Percentiles rank a stretch among this genome's conserved stretches.
phyloP scores from a whole-genome alignment of 2,329 filamentous ascomycete species.

The Paecilomyces formosus region DNA sequence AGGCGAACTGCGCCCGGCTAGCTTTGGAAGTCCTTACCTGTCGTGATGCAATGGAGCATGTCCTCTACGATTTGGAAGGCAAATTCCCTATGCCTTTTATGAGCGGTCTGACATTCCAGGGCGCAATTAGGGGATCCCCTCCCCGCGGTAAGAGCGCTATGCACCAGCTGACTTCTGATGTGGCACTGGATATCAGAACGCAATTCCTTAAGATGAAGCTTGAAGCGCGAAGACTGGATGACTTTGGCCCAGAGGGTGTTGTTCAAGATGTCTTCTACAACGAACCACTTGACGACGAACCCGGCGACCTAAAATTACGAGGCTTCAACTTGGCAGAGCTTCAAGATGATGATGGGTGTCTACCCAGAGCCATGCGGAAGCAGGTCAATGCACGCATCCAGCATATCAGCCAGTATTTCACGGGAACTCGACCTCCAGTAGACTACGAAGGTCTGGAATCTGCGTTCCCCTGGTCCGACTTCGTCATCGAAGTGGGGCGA shows the following conservation, averaged over 20 bases:
- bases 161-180: slow-evolving; percentile 35
- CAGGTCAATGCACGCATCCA: slow-evolving; percentile 30
- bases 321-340: slow-evolving; percentile 24
- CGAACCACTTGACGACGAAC: slow-evolving; percentile 10
- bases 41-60: slow-evolving; percentile 12
- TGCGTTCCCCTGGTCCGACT: slow-evolving; percentile 44
- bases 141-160: slow-evolving; percentile 32
- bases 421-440: slow-evolving; percentile 23
- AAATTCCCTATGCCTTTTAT: slow-evolving; percentile 29
- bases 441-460: slow-evolving; percentile 38
- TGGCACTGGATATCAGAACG: slow-evolving; percentile 49
- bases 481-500: slow-evolving; percentile 36
- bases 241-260: slow-evolving; percentile 33
- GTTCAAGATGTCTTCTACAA: slow-evolving; percentile 37
- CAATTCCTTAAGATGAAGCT: slow-evolving; percentile 45
- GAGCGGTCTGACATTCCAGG: slow-evolving; percentile 11
- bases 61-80: slow-evolving; percentile 24
- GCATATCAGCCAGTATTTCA: slow-evolving; percentile 29
- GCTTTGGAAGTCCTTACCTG: slow-evolving; percentile 32
- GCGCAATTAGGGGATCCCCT: background rate
- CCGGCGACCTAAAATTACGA: slow-evolving; percentile 12
- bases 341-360: slow-evolving; percentile 27
- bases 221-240: slow-evolving; percentile 20
- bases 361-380: slow-evolving; percentile 28
- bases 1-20: slow-evolving; percentile 36